Evolutionary conservation across 2,329 filamentous ascomycete genomes (phyloP), one percentile per base, ranked within the genome.

Genomic region (Hymenoscyphus fraxineus): DNA sequence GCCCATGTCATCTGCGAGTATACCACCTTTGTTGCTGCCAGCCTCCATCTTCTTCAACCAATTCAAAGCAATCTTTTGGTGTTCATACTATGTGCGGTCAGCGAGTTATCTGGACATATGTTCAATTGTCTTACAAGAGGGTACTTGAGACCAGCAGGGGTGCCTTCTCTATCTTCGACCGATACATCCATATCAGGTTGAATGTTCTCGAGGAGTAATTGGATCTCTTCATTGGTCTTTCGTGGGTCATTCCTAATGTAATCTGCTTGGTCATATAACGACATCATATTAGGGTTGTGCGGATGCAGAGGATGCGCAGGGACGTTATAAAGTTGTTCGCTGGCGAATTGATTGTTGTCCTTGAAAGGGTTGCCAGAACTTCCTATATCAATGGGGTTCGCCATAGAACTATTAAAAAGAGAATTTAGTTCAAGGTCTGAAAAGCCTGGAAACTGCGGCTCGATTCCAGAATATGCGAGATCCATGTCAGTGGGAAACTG

Each of bases 1-100:
- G 7, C 91, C 91, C 91, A 94, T 95, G 67, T 92, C 90, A 71
- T 92, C 90, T 0, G 88, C 89, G 31, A 93, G 80, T 63, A 94
- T 92, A 27, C 90, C 59, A 19, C 91, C 91, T 71, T 90, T 92
- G 61, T 88, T 86, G 1, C 79, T 82, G 9, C 90, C 87, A 64
- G 85, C 82, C 75, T 94, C 91, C 80, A 88, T 90, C 6, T 85
- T 83, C 71, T 87, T 87, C 78, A 95, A 84, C 91, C 91, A 95
- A 1, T 86, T 83, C 44, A 94, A 76, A 3, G 89, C 91, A 19
- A 94, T 79, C 70, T 91, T 88, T 73, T 97, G 93, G 72, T 97
- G 93, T 57, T 89, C 86, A 78, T 95, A 92, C 70, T 74, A 55
- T 13, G 44, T 6, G 15, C 9, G 39, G 39, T 73, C 63, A 72